phyloP scores from a whole-genome alignment of 2,329 filamentous ascomycete genomes.

The Zarea fungicola region DNA sequence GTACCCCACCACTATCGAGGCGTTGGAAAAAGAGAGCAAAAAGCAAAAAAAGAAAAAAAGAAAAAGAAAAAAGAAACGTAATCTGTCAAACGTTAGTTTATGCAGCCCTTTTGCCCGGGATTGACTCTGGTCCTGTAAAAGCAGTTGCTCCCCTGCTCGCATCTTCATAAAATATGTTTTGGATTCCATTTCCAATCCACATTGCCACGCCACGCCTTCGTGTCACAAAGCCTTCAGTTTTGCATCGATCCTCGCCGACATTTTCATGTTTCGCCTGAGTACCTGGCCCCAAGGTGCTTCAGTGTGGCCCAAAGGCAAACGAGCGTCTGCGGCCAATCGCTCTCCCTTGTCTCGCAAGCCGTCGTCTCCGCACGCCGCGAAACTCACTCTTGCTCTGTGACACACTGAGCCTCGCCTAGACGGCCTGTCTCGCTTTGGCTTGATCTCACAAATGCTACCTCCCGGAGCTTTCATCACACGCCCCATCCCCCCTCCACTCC shows the following conservation, averaged over 20 bases:
- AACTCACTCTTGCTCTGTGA: neutral
- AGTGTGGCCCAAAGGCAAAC: constrained; percentile 10
- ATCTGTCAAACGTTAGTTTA: neutral
- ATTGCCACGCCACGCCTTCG: neutral
- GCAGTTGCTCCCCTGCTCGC: neutral
- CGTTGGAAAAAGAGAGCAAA: neutral
- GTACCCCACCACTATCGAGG: neutral
- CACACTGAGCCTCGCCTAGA: neutral
- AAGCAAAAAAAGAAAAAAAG: constrained; percentile 3
- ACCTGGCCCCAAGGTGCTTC: constrained; percentile 4
- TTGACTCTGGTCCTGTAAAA: constrained; percentile 10
- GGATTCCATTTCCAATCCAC: constrained; percentile 4
- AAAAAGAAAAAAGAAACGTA: neutral
- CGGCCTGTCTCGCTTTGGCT: neutral
- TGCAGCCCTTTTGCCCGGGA: too few species aligned
- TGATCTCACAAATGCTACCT: neutral
- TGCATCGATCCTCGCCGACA: neutral
- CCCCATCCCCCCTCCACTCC: neutral
- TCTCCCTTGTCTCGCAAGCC: constrained; percentile 11
- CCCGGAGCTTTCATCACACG: neutral
- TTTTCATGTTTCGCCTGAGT: constrained; percentile 12
- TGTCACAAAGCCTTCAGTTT: neutral
- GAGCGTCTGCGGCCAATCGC: neutral
- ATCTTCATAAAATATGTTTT: constrained; percentile 11
- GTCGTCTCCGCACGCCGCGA: neutral